phyloP scores from a whole-genome alignment of 768 basidiomycete species.

The Pisolithus marmoratus region DNA sequence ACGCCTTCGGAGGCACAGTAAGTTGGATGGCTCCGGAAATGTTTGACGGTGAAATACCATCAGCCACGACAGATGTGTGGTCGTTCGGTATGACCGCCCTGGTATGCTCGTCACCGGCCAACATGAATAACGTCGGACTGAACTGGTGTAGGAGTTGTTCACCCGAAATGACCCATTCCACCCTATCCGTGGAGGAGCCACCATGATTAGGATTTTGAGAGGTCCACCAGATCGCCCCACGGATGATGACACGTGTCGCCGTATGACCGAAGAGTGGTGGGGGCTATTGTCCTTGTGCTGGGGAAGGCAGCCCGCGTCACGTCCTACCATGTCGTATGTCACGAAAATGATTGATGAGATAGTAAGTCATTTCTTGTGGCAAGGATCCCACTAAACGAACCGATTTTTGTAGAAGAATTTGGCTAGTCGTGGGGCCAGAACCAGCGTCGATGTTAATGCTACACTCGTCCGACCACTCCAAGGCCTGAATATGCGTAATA shows the following conservation, averaged over 20 bases:
- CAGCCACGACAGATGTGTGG: neutral
- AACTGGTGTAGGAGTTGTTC: neutral
- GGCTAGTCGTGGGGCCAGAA: too few species aligned
- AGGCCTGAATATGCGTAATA: too few species aligned
- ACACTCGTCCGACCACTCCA: too few species aligned
- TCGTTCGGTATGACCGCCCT: neutral
- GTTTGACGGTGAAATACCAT: neutral
- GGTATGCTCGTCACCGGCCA: neutral
- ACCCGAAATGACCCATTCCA: neutral
- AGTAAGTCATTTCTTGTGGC: too few species aligned
- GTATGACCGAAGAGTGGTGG: neutral
- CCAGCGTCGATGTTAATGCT: too few species aligned
- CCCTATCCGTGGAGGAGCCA: neutral
- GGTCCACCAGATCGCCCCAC: neutral
- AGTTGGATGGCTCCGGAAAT: neutral
- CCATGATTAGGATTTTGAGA: neutral
- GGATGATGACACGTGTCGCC: neutral
- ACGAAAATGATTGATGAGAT: too few species aligned
- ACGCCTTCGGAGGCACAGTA: neutral
- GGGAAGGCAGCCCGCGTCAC: too few species aligned
- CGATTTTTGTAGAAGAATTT: too few species aligned
- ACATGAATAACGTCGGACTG: neutral
- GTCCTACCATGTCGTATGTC: too few species aligned
- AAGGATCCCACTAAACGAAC: too few species aligned
- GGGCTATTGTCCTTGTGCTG: neutral